These are phyloP conservation scores for Chalciporus piperatus DNA, from an alignment of 768 basidiomycete species.

Conservation along the genomic window DNA sequence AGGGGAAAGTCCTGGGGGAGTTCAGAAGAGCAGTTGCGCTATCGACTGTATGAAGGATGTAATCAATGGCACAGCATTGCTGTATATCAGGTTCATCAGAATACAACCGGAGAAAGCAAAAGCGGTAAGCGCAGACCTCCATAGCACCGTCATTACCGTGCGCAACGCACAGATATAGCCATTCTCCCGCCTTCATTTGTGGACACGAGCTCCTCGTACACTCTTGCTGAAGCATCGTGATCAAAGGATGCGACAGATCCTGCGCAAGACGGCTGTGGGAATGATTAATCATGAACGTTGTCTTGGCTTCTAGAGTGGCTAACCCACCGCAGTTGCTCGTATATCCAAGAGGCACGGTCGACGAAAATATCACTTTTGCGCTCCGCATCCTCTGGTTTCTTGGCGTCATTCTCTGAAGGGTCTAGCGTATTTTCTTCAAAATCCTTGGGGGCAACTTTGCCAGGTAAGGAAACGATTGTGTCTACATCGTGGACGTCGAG, in stretches of 20 bases:
- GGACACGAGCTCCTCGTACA: slow-evolving; percentile 87
- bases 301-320: not conserved
- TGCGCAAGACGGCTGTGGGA: slow-evolving; percentile 73
- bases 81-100: slow-evolving; percentile 29
- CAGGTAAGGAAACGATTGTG: slow-evolving; percentile 74
- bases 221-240: slow-evolving; percentile 81
- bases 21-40: slow-evolving; percentile 90
- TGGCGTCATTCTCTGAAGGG: slow-evolving; percentile 30
- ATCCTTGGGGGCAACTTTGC: slow-evolving; percentile 33
- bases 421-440: slow-evolving; percentile 19
- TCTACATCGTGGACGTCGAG: slow-evolving; percentile 88
- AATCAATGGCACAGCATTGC: slow-evolving; percentile 98
- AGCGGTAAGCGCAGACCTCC: slow-evolving; percentile 53
- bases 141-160: slow-evolving; percentile 86
- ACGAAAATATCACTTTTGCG: slow-evolving; percentile 54
- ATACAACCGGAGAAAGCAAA: slow-evolving; percentile 2
- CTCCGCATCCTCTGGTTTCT: slow-evolving; percentile 28
- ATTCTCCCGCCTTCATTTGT: slow-evolving; percentile 99
- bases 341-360: slow-evolving; percentile 84
- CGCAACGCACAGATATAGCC: slow-evolving; percentile 94
- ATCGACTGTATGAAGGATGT: slow-evolving; percentile 90
- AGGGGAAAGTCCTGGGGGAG: slow-evolving; percentile 89
- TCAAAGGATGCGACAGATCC: slow-evolving; percentile 82
- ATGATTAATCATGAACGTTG: slow-evolving; percentile 2
- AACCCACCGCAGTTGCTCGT: slow-evolving; percentile 55